A percentile compares a stretch with the other conserved stretches of the same genome.
Evolutionary conservation across 352 stramenopile genomes (phyloP).

Genomic region (Globisporangium camurandrum): DNA sequence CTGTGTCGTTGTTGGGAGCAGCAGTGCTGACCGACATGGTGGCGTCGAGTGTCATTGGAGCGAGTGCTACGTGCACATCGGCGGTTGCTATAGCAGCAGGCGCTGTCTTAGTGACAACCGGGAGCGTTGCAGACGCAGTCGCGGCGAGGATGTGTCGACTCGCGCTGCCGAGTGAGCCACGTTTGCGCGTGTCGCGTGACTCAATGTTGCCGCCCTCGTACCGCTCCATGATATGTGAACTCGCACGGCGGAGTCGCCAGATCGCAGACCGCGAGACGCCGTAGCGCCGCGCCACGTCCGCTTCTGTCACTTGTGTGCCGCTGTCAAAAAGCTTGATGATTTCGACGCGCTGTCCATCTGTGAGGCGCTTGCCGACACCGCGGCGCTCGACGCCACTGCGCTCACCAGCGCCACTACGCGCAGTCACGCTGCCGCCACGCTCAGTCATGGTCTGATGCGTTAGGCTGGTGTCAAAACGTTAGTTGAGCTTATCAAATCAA

Average conservation of each 20-base stretch:
- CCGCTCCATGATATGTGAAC: slow-evolving; percentile 31
- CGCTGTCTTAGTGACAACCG: too few species aligned
- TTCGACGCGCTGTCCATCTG: slow-evolving; percentile 39
- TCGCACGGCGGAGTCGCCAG: slow-evolving; percentile 27
- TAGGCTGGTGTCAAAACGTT: too few species aligned
- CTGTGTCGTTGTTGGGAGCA: too few species aligned
- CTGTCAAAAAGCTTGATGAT: slow-evolving; percentile 45
- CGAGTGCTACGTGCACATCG: too few species aligned
- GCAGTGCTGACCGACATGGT: too few species aligned
- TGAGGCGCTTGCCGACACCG: slow-evolving; percentile 36
- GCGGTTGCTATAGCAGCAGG: too few species aligned
- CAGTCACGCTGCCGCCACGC: too few species aligned
- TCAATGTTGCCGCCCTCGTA: slow-evolving; percentile 34
- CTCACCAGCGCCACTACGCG: too few species aligned
- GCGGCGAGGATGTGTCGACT: neutral
- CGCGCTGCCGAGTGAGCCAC: slow-evolving; percentile 13
- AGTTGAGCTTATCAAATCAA: too few species aligned
- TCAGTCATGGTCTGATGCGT: too few species aligned
- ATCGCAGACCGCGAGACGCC: slow-evolving; percentile 39
- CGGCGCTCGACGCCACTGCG: slow-evolving; percentile 20
- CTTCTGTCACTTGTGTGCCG: slow-evolving; percentile 26
- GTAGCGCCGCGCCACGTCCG: slow-evolving; percentile 34
- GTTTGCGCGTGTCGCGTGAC: slow-evolving; percentile 28
- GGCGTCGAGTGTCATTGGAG: too few species aligned
- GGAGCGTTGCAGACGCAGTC: too few species aligned